Percentiles rank a stretch among this genome's conserved stretches.
phyloP scores from a whole-genome alignment of 139 green algal genomes.

The Coccomyxa sp. region DNA sequence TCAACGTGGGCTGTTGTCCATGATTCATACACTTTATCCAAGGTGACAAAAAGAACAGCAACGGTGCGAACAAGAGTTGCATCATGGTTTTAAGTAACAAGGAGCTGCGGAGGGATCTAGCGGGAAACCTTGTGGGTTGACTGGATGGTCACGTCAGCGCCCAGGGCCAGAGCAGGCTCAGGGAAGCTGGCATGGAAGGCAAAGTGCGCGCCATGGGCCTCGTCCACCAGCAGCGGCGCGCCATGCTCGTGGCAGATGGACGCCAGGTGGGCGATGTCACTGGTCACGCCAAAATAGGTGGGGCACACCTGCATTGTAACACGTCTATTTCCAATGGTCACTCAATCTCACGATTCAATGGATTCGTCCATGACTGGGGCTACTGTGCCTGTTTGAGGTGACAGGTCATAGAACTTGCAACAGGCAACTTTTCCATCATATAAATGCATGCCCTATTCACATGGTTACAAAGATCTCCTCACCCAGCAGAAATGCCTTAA shows the following conservation, averaged over 20 bases:
- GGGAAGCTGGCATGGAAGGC: slow-evolving; percentile 23
- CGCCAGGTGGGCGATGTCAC: slow-evolving; percentile 40
- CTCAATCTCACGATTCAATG: too few species aligned
- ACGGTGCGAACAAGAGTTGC: neutral
- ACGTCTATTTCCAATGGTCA: too few species aligned
- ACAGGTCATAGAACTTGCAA: too few species aligned
- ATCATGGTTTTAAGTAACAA: neutral
- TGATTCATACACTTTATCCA: neutral
- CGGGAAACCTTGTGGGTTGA: slow-evolving; percentile 84
- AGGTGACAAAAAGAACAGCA: neutral
- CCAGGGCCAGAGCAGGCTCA: slow-evolving; percentile 45
- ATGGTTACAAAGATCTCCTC: too few species aligned
- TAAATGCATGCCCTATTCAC: too few species aligned
- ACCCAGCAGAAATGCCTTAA: too few species aligned
- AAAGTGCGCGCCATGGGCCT: slow-evolving; percentile 88
- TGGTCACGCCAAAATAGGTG: slow-evolving; percentile 80
- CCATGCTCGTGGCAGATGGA: slow-evolving; percentile 52
- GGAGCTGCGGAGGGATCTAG: too few species aligned
- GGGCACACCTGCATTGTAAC: slow-evolving; percentile 51
- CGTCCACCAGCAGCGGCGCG: slow-evolving; percentile 82
- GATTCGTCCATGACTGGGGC: too few species aligned
- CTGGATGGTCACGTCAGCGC: slow-evolving; percentile 85
- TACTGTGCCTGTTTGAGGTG: too few species aligned
- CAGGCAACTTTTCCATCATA: too few species aligned
- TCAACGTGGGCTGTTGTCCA: neutral